Evolutionary conservation across 805 yeast species (phyloP).

Genomic region (Monosporozyma siamensis): DNA sequence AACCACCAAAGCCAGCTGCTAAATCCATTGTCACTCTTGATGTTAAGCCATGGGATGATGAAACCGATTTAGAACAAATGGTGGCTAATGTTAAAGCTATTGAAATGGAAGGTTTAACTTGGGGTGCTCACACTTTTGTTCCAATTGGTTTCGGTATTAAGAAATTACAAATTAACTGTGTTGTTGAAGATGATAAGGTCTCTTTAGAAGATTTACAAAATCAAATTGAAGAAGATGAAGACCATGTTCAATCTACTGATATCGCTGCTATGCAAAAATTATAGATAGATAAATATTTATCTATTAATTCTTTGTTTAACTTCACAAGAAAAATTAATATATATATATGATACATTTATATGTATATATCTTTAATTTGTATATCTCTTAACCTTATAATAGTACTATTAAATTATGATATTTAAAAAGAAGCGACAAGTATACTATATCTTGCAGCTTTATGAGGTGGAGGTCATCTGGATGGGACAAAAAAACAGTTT

Average conservation of each 20-base stretch:
- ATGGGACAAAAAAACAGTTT: too few relatives aligned
- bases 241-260: constrained; percentile 98
- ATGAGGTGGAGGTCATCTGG: too few relatives aligned
- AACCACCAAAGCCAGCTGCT: constrained; percentile 98
- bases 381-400: too few relatives aligned
- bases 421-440: too few relatives aligned
- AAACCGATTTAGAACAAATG: constrained; percentile 88
- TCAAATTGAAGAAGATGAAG: constrained; percentile 80
- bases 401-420: too few relatives aligned
- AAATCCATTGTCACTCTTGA: constrained; percentile 94
- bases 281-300: constrained; percentile 53
- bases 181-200: constrained; percentile 94
- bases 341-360: too few relatives aligned
- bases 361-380: too few relatives aligned
- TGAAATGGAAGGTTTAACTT: constrained; percentile 83
- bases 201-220: constrained; percentile 83
- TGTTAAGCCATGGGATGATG: constrained; percentile 99
- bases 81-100: constrained; percentile 77
- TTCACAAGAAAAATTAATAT: too few relatives aligned
- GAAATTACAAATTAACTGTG: constrained; percentile 97
- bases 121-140: constrained; percentile 97
- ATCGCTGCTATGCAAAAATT: constrained; percentile 97
- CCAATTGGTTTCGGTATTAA: constrained; percentile 99
- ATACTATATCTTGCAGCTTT: too few relatives aligned
- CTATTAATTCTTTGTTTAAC: too few relatives aligned